These are phyloP conservation scores for Ceriops zippeliana DNA, from an alignment of 345 rosid species.

Conservation along the genomic window DNA sequence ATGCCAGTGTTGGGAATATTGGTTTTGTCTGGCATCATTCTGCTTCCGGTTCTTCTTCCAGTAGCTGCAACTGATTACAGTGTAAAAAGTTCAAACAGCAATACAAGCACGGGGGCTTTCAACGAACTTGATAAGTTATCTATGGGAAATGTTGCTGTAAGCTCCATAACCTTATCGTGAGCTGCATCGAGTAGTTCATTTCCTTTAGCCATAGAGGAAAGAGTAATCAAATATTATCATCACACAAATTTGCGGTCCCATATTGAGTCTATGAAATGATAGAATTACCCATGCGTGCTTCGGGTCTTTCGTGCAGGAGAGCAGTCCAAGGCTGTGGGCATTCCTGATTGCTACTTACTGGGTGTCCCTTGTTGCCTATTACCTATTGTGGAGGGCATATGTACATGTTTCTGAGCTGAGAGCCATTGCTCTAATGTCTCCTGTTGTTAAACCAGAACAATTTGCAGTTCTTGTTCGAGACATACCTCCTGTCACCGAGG, in stretches of 20 bases:
- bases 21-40: conserved; percentile 54
- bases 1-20: conserved; percentile 65
- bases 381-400: conserved; percentile 77
- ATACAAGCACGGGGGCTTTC: conserved; percentile 54
- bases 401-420: conserved; percentile 66
- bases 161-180: conserved; percentile 11
- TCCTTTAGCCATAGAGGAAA: background rate
- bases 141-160: conserved; percentile 71
- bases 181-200: background rate
- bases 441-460: conserved; percentile 65
- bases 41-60: conserved; percentile 77
- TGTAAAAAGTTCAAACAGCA: conserved; percentile 1
- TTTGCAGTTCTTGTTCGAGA: conserved; percentile 82
- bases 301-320: conserved; percentile 30
- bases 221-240: too few relatives aligned
- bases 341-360: conserved; percentile 61
- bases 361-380: conserved; percentile 77
- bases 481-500: conserved; percentile 51
- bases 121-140: conserved; percentile 66
- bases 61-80: conserved; percentile 56
- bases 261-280: background rate
- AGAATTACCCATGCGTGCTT: background rate
- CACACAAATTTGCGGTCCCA: background rate
- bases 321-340: conserved; percentile 67
- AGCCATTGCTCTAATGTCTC: conserved; percentile 64